A percentile compares a stretch with the other conserved stretches of the same genome.
Evolutionary conservation across 495 filamentous ascomycete genomes (phyloP).

Genomic region (Tricharina praecox): DNA sequence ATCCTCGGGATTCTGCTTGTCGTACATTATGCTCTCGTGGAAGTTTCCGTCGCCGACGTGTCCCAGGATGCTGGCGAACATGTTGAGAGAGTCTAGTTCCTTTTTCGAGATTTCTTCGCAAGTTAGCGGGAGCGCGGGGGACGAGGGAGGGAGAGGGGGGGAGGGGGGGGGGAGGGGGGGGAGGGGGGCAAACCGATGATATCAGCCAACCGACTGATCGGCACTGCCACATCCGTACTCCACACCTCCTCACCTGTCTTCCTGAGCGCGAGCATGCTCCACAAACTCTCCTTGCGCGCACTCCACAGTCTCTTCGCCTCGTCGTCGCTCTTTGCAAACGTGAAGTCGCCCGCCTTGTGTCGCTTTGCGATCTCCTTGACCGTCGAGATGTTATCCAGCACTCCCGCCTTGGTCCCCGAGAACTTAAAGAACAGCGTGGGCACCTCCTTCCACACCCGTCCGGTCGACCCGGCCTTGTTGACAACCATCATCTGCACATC

Average conservation of each 20-base stretch:
- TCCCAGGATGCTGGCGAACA: slow-evolving; percentile 73
- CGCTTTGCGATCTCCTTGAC: slow-evolving; percentile 47
- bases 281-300: slow-evolving; percentile 57
- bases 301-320: slow-evolving; percentile 60
- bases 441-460: slow-evolving; percentile 52
- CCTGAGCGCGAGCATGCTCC: slow-evolving; percentile 56
- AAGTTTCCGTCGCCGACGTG: slow-evolving; percentile 88
- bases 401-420: slow-evolving; percentile 50
- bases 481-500: slow-evolving; percentile 68
- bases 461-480: slow-evolving; percentile 52
- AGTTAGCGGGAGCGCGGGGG: background rate
- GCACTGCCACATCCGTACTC: slow-evolving; percentile 79
- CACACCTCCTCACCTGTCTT: slow-evolving; percentile 43
- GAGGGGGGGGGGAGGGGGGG: no score
- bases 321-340: slow-evolving; percentile 49
- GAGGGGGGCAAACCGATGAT: slow-evolving; percentile 50
- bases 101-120: slow-evolving; percentile 62
- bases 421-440: slow-evolving; percentile 81
- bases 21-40: slow-evolving; percentile 77
- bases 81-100: slow-evolving; percentile 65
- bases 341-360: slow-evolving; percentile 49
- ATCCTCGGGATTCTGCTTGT: slow-evolving; percentile 48
- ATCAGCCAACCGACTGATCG: slow-evolving; percentile 68
- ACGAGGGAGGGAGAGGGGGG: background rate
- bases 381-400: slow-evolving; percentile 47